Base-by-base conservation (phyloP, 2,329 filamentous ascomycete species). In the Septoria petroselini region DNA sequence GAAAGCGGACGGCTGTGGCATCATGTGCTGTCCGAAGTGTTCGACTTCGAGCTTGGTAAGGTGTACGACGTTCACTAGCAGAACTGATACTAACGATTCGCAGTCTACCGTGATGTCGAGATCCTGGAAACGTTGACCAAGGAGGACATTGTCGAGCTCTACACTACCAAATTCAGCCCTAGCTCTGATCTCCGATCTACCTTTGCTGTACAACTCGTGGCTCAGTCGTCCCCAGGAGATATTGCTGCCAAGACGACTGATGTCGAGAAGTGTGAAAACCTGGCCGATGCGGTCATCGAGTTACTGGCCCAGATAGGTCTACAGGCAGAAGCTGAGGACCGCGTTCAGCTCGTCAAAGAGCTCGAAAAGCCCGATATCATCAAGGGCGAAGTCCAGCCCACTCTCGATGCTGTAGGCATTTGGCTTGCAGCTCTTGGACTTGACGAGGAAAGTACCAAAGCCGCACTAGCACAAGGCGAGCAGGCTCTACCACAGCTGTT, bases 11-110 rank as follows among this genome's bases (percentile, higher is more conserved):
- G 88, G 37, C 85, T 94, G 66, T 95, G 89, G 91, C 78, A 77
- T 42, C 88, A 96, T 63, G 88, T 98, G 59, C 80, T 82, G 42
- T 86, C 79, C 44, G 91, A 96, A 66, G 88, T 85, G 59, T 94
- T 91, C 68, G 90, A 96, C 69, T 98, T 97, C 69, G 79, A 89
- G 63, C 82, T 86, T 66, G 82, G 91, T 90, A 76, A 69, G 81
- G 74, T 17, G 30, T 41, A 11, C 30, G n/a, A 7, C 11, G n/a
- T 18, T 19, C 8, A 23, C 11, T 17, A n/a, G 9, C 30, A 27
- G 14, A 37, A 8, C 35, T 44, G 7, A 12, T 29, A 19, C 47
- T 53, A 33, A 54, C 48, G 42, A 15, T 18, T 46, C 39, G 42
- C 53, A 88, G 85, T 81, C 39, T 84, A 88, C 58, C 78, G 80